Percentiles rank a stretch among this genome's conserved stretches.
Conservation (phyloP, 148 eudicot species). For the Limonium bicolor region DNA sequence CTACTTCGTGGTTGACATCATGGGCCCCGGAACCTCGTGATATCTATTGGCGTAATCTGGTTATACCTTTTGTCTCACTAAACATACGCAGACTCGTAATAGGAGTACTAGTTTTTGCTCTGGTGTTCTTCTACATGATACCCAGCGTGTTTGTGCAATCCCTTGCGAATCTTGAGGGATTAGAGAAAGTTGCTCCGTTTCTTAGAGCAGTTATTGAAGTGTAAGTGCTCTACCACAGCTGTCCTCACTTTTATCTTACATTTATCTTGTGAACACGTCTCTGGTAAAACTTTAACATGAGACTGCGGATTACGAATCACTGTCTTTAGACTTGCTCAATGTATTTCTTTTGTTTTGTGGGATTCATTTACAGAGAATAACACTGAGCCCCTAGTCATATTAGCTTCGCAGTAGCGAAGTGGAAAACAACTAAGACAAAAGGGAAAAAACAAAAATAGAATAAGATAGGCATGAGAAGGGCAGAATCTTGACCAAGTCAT, state of each 20-base stretch:
- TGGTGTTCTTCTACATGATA: constrained; percentile 93
- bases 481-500: too few species aligned
- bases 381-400: too few species aligned
- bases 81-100: constrained; percentile 67
- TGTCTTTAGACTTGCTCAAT: neutral
- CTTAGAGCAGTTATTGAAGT: constrained; percentile 63
- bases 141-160: constrained; percentile 98
- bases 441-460: neutral
- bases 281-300: too few species aligned
- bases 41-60: constrained; percentile 79
- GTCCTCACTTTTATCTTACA: too few species aligned
- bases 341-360: neutral
- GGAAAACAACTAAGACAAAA: neutral
- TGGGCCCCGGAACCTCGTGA: constrained; percentile 99
- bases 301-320: too few species aligned
- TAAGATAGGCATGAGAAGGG: neutral
- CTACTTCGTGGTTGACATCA: constrained; percentile 71
- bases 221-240: too few species aligned
- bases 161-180: constrained; percentile 86
- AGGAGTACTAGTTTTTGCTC: constrained; percentile 46
- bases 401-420: neutral
- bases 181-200: constrained; percentile 77
- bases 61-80: constrained; percentile 78
- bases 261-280: neutral
- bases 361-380: neutral